A percentile compares a stretch with the other conserved stretches of the same genome.
Evolutionary conservation across 108 stramenopile genomes (phyloP).

Genomic region (Nitzschia sp.): DNA sequence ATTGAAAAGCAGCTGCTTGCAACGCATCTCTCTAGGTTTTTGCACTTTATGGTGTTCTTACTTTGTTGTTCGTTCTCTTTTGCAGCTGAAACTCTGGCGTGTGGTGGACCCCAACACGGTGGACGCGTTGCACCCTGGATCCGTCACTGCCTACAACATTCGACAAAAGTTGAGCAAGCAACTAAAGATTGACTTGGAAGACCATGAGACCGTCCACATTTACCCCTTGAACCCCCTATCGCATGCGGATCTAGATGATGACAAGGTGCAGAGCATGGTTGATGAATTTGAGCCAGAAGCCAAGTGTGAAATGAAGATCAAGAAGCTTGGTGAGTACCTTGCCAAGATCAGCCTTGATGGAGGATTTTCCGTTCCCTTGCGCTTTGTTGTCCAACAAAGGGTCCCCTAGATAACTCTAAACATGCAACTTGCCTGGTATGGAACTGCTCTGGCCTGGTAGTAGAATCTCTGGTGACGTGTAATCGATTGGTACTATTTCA

Average conservation of each 20-base stretch:
- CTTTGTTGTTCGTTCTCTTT: neutral
- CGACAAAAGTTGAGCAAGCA: slow-evolving; percentile 79
- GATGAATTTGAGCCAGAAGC: slow-evolving; percentile 46
- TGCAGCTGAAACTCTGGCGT: slow-evolving; percentile 63
- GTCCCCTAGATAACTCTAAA: slow-evolving; percentile 2
- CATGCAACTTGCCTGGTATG: no score
- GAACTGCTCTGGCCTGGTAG: no score
- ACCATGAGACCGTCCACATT: slow-evolving; percentile 68
- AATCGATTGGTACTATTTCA: no score
- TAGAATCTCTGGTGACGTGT: no score
- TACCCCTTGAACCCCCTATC: slow-evolving; percentile 34
- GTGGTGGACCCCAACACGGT: slow-evolving; percentile 66
- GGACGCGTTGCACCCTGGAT: slow-evolving; percentile 65
- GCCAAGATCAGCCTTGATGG: slow-evolving; percentile 72
- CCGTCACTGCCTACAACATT: slow-evolving; percentile 58
- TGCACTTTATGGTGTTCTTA: neutral
- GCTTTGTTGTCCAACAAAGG: slow-evolving; percentile 43
- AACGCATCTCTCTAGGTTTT: neutral
- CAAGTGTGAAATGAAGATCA: slow-evolving; percentile 48
- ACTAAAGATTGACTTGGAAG: slow-evolving; percentile 81
- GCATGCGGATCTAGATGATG: slow-evolving; percentile 46
- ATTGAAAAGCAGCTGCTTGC: neutral
- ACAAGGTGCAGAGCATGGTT: slow-evolving; percentile 36
- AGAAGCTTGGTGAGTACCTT: slow-evolving; percentile 68
- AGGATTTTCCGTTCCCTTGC: slow-evolving; percentile 65